A percentile compares a stretch with the other conserved stretches of the same genome.
Evolutionary conservation across 192 early-diverging fungal genomes (phyloP).

Genomic region (Bifiguratus adelaidae): DNA sequence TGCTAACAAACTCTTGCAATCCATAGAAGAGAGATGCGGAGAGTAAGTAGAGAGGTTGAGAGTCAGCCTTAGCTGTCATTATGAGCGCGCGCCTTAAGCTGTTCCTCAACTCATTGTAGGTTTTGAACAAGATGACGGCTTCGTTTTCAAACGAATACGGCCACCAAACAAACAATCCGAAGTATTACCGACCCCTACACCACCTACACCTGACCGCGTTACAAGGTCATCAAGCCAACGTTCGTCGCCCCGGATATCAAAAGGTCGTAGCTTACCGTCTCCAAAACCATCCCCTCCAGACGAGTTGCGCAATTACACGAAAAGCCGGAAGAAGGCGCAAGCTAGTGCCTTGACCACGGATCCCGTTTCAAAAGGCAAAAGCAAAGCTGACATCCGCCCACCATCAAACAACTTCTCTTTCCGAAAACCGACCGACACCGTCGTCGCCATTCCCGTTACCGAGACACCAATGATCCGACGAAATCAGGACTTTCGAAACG

Average conservation of each 20-base stretch:
- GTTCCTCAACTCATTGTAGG: neutral
- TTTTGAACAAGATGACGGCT: slow-evolving; percentile 8
- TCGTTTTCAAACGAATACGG: slow-evolving; percentile 4
- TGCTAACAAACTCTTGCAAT: too few relatives aligned
- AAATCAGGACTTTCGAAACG: slow-evolving; percentile 4
- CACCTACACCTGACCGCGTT: neutral
- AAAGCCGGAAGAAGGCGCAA: too few relatives aligned
- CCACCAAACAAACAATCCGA: neutral
- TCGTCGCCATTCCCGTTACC: slow-evolving; percentile 5
- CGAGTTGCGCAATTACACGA: neutral
- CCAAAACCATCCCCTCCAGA: neutral
- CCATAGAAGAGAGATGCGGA: too few relatives aligned
- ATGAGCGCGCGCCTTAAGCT: too few relatives aligned
- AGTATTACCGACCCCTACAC: neutral
- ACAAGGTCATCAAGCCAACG: neutral
- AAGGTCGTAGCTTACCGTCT: neutral
- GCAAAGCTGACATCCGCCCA: neutral
- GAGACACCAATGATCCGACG: slow-evolving; percentile 7
- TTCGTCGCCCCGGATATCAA: neutral
- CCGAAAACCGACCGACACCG: neutral
- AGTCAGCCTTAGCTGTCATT: too few relatives aligned
- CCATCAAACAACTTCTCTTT: neutral
- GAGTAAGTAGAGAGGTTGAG: too few relatives aligned
- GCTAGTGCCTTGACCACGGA: too few relatives aligned
- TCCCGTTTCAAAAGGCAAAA: too few relatives aligned